Conservation (phyloP, 2,329 filamentous ascomycete genomes). For the Venturia nashicola region DNA sequence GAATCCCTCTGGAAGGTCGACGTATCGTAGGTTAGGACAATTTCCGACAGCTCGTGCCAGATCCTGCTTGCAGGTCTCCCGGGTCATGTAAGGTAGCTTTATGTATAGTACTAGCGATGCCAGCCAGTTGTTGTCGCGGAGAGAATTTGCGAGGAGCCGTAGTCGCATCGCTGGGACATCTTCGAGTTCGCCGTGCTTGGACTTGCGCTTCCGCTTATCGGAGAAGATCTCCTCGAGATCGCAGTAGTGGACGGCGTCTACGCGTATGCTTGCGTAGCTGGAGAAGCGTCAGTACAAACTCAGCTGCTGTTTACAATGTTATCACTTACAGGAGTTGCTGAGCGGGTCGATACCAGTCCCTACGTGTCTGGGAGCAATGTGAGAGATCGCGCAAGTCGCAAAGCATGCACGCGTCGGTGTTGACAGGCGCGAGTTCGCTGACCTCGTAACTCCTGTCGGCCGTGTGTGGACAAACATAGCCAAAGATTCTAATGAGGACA, state of each 20-base stretch:
- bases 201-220: constrained; percentile 35
- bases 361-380: constrained; percentile 62
- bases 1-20: constrained; percentile 82
- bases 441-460: constrained; percentile 66
- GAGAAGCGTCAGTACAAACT: constrained; percentile 4
- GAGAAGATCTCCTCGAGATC: constrained; percentile 70
- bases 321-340: constrained; percentile 49
- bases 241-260: constrained; percentile 92
- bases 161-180: constrained; percentile 69
- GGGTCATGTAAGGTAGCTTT: constrained; percentile 90
- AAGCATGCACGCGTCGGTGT: constrained; percentile 77
- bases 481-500: constrained; percentile 68
- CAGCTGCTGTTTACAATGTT: background rate
- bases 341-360: constrained; percentile 54
- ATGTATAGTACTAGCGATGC: constrained; percentile 63
- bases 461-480: constrained; percentile 71
- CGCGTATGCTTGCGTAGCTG: constrained; percentile 80
- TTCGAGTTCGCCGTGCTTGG: constrained; percentile 15
- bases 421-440: constrained; percentile 67
- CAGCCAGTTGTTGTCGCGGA: constrained; percentile 63
- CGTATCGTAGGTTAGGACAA: constrained; percentile 72
- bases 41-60: constrained; percentile 78
- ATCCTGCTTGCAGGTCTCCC: constrained; percentile 73
- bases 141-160: constrained; percentile 65
- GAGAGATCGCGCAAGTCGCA: constrained; percentile 85